Evolutionary conservation across 352 stramenopile species (phyloP), one percentile per base, ranked within the genome.

Genomic region (Plasmopara muralis): DNA sequence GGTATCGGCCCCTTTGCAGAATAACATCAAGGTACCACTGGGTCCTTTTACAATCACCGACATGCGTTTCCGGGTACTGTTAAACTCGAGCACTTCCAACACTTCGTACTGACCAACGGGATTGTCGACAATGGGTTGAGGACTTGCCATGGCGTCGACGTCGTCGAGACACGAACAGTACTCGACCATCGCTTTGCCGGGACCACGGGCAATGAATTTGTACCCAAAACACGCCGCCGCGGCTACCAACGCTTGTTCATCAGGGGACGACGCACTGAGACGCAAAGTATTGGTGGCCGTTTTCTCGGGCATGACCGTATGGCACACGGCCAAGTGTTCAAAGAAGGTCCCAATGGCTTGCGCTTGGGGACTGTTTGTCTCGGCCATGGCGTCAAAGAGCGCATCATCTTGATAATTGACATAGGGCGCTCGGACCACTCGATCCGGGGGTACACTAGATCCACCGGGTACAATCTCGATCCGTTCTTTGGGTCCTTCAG

Each of bases 231-330:
- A 85, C 2, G 57, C 76, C 9, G 84, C 87, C 0, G 79, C 86
- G 10, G 77, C 81, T 6, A 97, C 88, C 5, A 97, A 60, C 15
- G 87, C 87, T 57, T 96, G 83, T 34, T 97, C 88, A 60, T 97
- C 88, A 0, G 87, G 88, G 34, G 87, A 97, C 43, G 93, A 96
- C 1, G 93, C 89, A 53, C 90, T 96, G 53, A 97, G 77, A 1
- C 81, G 72, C 4, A 96, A 58, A 53, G 60, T 82, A 4, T 83
- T 85, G 42, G 97, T 93, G 0, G 93, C 48, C 30, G 96, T 83
- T 10, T 87, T 91, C 66, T 99, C 97, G 0, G 97, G 94, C 64
- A 99, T 98, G 30, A 99, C 96, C 5, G 96, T 99, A 70, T 99
- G 93, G 64, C 92, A 97, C 10, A 97, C 72, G 4, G 86, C 64